Percentiles rank a stretch among this genome's conserved stretches.
Conservation (phyloP, 2,329 filamentous ascomycete genomes). For the Clathrospora elynae region DNA sequence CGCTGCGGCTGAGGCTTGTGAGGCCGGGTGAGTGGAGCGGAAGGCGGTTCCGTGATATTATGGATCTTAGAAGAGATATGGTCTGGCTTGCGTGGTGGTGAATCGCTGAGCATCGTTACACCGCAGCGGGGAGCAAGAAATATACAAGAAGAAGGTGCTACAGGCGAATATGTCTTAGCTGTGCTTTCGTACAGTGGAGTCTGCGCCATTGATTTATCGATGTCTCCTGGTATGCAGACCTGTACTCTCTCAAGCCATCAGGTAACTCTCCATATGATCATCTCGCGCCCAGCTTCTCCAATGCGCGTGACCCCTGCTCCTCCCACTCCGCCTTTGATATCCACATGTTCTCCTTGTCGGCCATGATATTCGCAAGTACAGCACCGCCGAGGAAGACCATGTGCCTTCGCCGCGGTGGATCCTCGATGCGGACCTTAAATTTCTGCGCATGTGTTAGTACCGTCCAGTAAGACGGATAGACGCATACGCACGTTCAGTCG, state of each 20-base stretch:
- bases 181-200: too few species aligned
- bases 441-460: constrained; percentile 61
- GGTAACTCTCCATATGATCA: too few species aligned
- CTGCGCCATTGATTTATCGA: constrained; percentile 9
- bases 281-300: constrained; percentile 93
- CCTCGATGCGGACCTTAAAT: constrained; percentile 99
- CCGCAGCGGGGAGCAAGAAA: too few species aligned
- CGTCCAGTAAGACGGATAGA: constrained; percentile 6
- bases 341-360: constrained; percentile 99
- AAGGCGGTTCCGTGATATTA: too few species aligned
- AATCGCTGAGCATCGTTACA: too few species aligned
- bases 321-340: constrained; percentile 96
- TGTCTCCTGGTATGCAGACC: constrained; percentile 19
- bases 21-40: too few species aligned
- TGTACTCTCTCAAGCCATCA: too few species aligned
- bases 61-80: too few species aligned
- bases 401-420: constrained; percentile 91
- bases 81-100: too few species aligned
- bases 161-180: too few species aligned
- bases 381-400: constrained; percentile 99
- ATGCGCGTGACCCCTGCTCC: constrained; percentile 80
- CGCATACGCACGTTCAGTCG: constrained; percentile 67
- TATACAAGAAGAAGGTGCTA: too few species aligned
- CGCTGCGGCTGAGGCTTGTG: too few species aligned
- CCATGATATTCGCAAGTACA: constrained; percentile 97